Conservation (phyloP, 345 rosid genomes). For the Schrenkiella parvula region DNA sequence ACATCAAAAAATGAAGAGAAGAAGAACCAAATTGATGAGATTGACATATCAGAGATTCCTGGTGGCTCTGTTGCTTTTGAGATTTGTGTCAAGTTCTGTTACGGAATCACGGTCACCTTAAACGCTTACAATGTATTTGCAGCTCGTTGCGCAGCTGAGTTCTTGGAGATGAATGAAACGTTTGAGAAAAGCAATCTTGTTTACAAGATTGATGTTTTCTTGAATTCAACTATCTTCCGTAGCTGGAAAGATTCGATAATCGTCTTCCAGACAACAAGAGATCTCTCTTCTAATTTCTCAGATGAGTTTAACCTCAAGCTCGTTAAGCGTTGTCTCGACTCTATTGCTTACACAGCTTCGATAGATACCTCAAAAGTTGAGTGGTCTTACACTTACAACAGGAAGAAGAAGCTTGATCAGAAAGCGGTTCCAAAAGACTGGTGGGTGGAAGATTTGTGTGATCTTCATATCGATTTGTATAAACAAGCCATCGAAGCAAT, state of each 20-base stretch:
- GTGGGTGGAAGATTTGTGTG: conserved; percentile 61
- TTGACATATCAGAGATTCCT: conserved; percentile 39
- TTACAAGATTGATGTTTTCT: conserved; percentile 55
- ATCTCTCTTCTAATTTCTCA: conserved; percentile 10
- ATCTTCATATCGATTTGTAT: conserved; percentile 43
- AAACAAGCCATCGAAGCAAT: conserved; percentile 40
- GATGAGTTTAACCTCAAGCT: conserved; percentile 3
- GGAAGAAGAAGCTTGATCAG: conserved; percentile 40
- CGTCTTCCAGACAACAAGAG: conserved; percentile 43
- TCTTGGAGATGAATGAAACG: conserved; percentile 50
- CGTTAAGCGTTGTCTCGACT: conserved; percentile 31
- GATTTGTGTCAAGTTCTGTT: conserved; percentile 32
- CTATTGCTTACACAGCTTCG: conserved; percentile 46
- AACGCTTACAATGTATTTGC: conserved; percentile 37
- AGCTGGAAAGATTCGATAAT: conserved; percentile 56
- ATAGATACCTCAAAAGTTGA: conserved; percentile 40
- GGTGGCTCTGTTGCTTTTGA: conserved; percentile 54
- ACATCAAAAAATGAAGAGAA: conserved; percentile 31
- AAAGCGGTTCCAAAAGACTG: conserved; percentile 47
- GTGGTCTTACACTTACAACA: conserved; percentile 49
- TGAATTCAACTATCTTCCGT: conserved; percentile 43
- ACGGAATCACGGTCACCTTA: conserved; percentile 33
- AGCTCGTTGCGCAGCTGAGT: conserved; percentile 44
- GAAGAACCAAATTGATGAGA: conserved; percentile 33
- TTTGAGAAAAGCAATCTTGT: conserved; percentile 50